Conservation (phyloP, 163 green algal species). For the Coccomyxa subellipsoidea region DNA sequence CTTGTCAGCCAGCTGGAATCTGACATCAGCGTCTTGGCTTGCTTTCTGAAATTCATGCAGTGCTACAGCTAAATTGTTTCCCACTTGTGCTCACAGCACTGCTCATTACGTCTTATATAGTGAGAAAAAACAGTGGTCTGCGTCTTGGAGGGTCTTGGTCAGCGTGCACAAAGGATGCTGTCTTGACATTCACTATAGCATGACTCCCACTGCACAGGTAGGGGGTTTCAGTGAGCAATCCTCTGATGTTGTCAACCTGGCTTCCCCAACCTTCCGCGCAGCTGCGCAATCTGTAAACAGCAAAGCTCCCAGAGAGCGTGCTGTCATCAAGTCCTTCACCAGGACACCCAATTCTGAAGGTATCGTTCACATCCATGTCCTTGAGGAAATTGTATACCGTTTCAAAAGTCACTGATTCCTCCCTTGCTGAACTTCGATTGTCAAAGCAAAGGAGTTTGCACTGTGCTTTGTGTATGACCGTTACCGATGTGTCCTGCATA, state of each 20-base stretch:
- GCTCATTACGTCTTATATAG: too few relatives aligned
- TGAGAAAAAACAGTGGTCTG: too few relatives aligned
- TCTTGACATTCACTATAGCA: not conserved
- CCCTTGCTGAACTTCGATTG: not conserved
- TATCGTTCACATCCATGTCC: not conserved
- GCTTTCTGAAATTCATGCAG: too few relatives aligned
- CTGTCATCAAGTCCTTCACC: not conserved
- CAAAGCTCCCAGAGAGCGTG: not conserved
- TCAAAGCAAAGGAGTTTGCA: not conserved
- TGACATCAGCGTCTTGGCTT: too few relatives aligned
- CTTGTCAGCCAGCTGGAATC: too few relatives aligned
- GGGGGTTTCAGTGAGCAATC: not conserved
- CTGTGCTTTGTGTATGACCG: not conserved
- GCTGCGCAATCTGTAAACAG: not conserved
- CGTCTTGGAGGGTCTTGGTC: too few relatives aligned
- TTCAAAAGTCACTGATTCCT: not conserved
- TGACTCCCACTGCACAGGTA: not conserved
- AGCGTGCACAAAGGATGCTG: too few relatives aligned
- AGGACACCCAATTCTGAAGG: not conserved
- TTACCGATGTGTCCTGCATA: not conserved
- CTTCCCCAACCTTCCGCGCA: not conserved
- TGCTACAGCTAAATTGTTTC: too few relatives aligned
- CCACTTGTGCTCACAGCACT: too few relatives aligned
- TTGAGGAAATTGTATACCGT: not conserved
- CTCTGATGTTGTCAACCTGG: not conserved